These are phyloP conservation scores for Mycena amicta DNA, from an alignment of 768 basidiomycete genomes.

Conservation along the genomic window DNA sequence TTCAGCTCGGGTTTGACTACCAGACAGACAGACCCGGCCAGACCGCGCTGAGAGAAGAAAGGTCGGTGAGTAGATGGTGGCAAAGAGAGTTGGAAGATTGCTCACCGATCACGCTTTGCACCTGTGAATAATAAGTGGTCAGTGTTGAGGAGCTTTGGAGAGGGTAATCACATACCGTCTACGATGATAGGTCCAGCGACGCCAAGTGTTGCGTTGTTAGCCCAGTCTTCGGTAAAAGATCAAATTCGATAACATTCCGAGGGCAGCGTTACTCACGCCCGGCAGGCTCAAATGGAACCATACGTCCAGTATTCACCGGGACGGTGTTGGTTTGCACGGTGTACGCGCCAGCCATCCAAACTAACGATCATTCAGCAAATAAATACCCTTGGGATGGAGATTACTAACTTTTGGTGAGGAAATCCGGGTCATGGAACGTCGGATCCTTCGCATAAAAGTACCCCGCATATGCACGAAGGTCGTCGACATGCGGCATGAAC, in stretches of 20 bases:
- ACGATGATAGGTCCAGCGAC: constrained; percentile 63
- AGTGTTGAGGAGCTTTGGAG: too few species aligned
- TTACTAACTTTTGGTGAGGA: constrained; percentile 49
- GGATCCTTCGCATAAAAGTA: constrained; percentile 55
- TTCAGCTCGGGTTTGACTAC: not conserved
- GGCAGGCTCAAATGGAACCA: constrained; percentile 47
- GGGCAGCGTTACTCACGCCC: constrained; percentile 35
- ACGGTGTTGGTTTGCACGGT: constrained; percentile 63
- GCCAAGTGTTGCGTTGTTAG: constrained; percentile 56
- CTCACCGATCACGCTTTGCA: constrained; percentile 59
- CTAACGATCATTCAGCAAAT: constrained; percentile 25
- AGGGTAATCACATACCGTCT: constrained; percentile 41
- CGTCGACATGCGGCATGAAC: constrained; percentile 54
- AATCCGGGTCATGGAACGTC: constrained; percentile 45
- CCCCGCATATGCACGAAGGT: constrained; percentile 52
- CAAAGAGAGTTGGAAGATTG: not conserved
- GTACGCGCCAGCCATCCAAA: constrained; percentile 65
- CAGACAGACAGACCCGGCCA: constrained; percentile 49
- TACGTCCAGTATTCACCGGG: constrained; percentile 50
- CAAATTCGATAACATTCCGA: not conserved
- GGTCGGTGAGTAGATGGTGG: not conserved
- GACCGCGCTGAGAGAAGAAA: constrained; percentile 43
- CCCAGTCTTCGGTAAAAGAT: constrained; percentile 42
- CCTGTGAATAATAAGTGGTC: too few species aligned
- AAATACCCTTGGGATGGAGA: not conserved